Evolutionary conservation across 179 eudicot species (phyloP), one percentile per base, ranked within the genome.

Genomic region (Camellia oleifera): DNA sequence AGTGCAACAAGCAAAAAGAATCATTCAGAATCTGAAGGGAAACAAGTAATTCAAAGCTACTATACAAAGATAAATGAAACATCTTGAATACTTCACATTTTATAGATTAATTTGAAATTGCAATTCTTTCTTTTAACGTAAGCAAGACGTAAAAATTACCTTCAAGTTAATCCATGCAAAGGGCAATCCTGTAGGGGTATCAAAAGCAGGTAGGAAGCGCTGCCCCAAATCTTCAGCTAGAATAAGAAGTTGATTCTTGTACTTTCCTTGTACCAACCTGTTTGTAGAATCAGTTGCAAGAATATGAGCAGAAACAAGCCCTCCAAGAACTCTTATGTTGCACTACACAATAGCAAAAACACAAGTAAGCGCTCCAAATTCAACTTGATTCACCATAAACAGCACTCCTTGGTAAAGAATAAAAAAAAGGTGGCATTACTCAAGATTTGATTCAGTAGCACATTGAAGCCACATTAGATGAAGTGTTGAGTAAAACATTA

Each of bases 241-340:
- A 83, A 61, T 65, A 79, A 95, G 98, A 78, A 95, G 90, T 86
- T 93, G 89, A 76, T 92, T 89, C 76, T 87, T 85, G 87, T 95
- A 95, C 78, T 84, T 86, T 84, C 94, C 97, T 89, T 90, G 87
- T 82, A 87, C 74, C 86, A 94, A 93, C 96, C 95, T 92, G 94
- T 89, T 91, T 83, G 93, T 91, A 32, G 40, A 32, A 95, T 95
- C 99, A 95, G 90, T 90, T 85, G 99, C 99, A 91, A 95, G 99
- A 91, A 94, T 88, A 94, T 95, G 99, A 95, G 99, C 97, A 90
- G 99, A 92, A 90, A 95, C 99, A 91, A 95, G 99, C 85, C 99
- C 99, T 80, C 99, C 99, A 89, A 95, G 99, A 89, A 91, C 97
- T 95, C 99, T 94, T 94, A 95, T 95, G 94, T 95, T 95, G 98